Base-by-base conservation (phyloP, 306 rosid species). In the Urtica urens region DNA sequence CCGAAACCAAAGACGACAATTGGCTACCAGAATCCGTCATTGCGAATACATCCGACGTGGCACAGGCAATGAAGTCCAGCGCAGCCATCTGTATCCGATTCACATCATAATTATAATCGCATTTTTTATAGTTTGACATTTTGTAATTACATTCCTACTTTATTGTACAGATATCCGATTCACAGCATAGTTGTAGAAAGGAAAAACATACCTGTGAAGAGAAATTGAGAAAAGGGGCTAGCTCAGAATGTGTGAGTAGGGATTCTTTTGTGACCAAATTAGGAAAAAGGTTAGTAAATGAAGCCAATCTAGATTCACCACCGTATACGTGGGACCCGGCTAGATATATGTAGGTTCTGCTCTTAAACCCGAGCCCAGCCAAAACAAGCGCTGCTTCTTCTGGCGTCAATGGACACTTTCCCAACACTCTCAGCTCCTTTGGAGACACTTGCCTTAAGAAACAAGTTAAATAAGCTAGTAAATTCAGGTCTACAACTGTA, bases 11-110 rank as follows among this genome's bases (percentile, higher is more conserved):
- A 29, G 99, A 90, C 33, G 99, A 85, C 48, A 90, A 79, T 81
- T 90, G 95, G 82, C 99, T 84, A 41, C 99, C 95, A 13, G 99
- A 81, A 53, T 90, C 99, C 0, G 95, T 90, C 92, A 90, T 90
- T 46, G 95, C 87, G 45, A 90, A 90, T 38, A 90, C 95, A 77
- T 90, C 78, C 16, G 95, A 78, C 51, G 83, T 85, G 59, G 94
- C 92, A 60, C 95, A 90, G 1, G 92, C 92, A 28, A 90, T 81
- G 50, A 84, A 81, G 61, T 90, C 99, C 76, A 90, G 68, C 22
- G 99, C 99, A 49, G 95, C 99, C 54, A 90, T 46, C 95, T 84
- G 79, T 81, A 75, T 53, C 56, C 6, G 59, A 58, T 69, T 55
- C 38, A 1, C 53, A 31, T 31, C 2, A 31, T 1, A 31, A 7